A percentile compares a stretch with the other conserved stretches of the same genome.
These are phyloP conservation scores for Apocynum venetum DNA, from an alignment of 257 asterid species.

Conservation along the genomic window DNA sequence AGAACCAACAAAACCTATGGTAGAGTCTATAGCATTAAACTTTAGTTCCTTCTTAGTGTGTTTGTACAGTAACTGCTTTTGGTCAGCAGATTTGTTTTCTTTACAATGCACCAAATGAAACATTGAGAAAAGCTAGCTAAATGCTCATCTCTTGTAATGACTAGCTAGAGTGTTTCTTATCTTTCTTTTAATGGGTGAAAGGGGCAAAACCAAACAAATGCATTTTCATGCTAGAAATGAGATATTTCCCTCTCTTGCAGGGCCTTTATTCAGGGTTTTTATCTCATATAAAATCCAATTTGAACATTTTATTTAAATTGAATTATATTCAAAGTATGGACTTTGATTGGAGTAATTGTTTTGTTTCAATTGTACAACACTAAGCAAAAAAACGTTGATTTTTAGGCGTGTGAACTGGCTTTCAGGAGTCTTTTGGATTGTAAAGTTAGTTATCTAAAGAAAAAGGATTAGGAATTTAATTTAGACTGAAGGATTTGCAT, in stretches of 20 bases:
- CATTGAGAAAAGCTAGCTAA: neutral
- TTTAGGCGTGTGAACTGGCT: neutral
- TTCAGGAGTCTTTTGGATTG: neutral
- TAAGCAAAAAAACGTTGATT: no score
- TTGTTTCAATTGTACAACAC: neutral
- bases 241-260: neutral
- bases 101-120: neutral
- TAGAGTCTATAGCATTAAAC: neutral
- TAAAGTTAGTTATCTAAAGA: neutral
- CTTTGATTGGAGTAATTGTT: neutral
- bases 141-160: neutral
- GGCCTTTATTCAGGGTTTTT: neutral
- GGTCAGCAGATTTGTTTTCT: neutral
- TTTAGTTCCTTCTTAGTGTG: neutral
- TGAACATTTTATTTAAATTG: neutral
- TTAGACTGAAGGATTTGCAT: neutral
- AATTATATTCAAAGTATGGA: neutral
- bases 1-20: neutral
- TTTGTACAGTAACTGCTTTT: neutral
- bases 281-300: neutral
- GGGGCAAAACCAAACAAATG: neutral
- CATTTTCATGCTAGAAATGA: neutral
- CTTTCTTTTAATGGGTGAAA: neutral
- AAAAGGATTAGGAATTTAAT: neutral
- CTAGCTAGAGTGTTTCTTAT: neutral